phyloP scores from a whole-genome alignment of 2,329 filamentous ascomycete genomes.

The Cladobotryum protrusum region DNA sequence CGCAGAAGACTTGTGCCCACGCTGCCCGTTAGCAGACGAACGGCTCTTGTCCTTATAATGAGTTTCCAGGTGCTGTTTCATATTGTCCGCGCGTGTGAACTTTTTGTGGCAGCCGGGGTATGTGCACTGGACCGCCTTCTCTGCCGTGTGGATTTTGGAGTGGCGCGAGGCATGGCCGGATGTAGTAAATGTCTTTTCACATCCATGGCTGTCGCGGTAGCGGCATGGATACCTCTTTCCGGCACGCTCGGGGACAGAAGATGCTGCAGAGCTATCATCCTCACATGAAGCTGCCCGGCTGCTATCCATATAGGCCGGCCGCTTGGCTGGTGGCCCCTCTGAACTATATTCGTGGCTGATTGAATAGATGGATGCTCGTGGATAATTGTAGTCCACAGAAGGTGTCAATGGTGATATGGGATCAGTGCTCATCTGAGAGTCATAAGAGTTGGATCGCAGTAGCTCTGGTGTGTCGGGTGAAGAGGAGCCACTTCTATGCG shows the following conservation, averaged over 20 bases:
- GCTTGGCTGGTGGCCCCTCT: conserved; percentile 32
- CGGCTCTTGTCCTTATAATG: conserved; percentile 61
- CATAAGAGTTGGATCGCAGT: conserved; percentile 55
- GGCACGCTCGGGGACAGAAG: conserved; percentile 38
- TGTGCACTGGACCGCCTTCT: conserved; percentile 66
- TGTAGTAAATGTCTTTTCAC: conserved; percentile 75
- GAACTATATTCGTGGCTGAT: conserved; percentile 28
- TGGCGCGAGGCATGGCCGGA: conserved; percentile 81
- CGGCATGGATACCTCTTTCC: conserved; percentile 70
- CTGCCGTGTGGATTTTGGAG: conserved; percentile 76
- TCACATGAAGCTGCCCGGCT: conserved; percentile 46
- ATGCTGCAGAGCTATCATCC: conserved; percentile 40
- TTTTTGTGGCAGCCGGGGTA: conserved; percentile 69
- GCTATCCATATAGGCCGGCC: conserved; percentile 36
- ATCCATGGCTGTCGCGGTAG: conserved; percentile 63
- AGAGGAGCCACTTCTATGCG: conserved; percentile 34
- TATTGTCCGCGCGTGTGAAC: conserved; percentile 78
- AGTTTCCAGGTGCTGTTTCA: conserved; percentile 78
- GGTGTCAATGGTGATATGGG: conserved; percentile 52
- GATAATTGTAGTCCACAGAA: conserved; percentile 37
- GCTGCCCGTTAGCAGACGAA: conserved; percentile 30
- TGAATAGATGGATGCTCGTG: conserved; percentile 34
- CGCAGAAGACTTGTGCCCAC: conserved; percentile 24
- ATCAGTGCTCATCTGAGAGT: conserved; percentile 52
- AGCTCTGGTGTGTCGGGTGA: conserved; percentile 51